These are phyloP conservation scores for Psilocybe subaeruginosa DNA, from an alignment of 768 basidiomycete genomes.

Conservation along the genomic window DNA sequence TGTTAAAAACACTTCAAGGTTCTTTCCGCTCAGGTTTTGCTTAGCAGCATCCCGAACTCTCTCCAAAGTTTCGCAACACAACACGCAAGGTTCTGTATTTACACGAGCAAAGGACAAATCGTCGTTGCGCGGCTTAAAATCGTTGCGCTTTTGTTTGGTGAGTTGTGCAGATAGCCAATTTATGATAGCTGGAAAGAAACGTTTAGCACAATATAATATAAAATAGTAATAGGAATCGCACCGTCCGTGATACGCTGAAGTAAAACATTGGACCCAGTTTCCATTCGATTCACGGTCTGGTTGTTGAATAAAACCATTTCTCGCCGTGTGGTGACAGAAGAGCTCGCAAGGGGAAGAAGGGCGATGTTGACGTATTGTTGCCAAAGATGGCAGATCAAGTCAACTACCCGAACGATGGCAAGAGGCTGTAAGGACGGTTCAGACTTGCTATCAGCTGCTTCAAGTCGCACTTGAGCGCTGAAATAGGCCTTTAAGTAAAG, in stretches of 20 bases:
- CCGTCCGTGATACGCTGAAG: constrained; percentile 84
- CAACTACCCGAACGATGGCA: constrained; percentile 66
- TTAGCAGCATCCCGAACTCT: constrained; percentile 78
- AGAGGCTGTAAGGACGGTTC: constrained; percentile 83
- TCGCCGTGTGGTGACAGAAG: constrained; percentile 83
- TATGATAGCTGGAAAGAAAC: constrained; percentile 55
- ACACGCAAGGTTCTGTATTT: constrained; percentile 90
- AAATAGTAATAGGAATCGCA: constrained; percentile 34
- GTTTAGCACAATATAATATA: neutral
- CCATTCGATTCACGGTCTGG: constrained; percentile 82
- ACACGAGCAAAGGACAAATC: constrained; percentile 93
- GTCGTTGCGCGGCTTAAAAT: constrained; percentile 97
- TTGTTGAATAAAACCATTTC: constrained; percentile 95
- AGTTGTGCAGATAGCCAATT: constrained; percentile 78
- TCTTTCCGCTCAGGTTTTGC: constrained; percentile 87
- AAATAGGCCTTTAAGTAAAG: neutral
- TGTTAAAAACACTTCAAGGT: constrained; percentile 87
- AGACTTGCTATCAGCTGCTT: constrained; percentile 70
- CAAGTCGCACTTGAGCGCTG: constrained; percentile 74
- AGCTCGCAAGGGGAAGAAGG: constrained; percentile 82
- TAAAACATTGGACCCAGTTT: constrained; percentile 79
- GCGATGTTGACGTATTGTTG: constrained; percentile 95
- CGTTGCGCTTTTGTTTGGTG: constrained; percentile 91
- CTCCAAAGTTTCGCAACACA: constrained; percentile 84
- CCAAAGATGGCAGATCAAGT: constrained; percentile 95